A percentile compares a stretch with the other conserved stretches of the same genome.
Evolutionary conservation across 2,329 filamentous ascomycete genomes (phyloP).

Genomic region (Fusarium illudens): DNA sequence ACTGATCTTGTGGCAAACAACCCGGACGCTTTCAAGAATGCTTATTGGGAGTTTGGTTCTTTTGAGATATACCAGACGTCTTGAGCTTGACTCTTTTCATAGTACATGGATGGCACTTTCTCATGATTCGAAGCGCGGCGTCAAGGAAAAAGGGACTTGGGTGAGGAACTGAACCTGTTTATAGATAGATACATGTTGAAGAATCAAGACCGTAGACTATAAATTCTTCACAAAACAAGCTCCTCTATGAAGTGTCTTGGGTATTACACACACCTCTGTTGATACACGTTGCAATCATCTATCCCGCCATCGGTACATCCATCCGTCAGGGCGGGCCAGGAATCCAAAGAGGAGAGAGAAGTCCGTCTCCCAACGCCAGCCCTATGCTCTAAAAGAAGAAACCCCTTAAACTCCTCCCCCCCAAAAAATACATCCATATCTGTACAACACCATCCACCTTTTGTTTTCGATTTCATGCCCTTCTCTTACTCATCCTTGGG

Average conservation of each 20-base stretch:
- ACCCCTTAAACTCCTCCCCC: conserved; percentile 43
- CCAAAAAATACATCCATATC: conserved; percentile 30
- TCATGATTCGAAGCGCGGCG: conserved; percentile 35
- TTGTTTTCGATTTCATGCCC: not conserved
- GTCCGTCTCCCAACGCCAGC: conserved; percentile 45
- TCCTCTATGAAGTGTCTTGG: conserved; percentile 24
- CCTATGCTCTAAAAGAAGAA: conserved; percentile 45
- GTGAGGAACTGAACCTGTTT: not conserved
- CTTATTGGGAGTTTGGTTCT: conserved; percentile 71
- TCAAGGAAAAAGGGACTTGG: conserved; percentile 7
- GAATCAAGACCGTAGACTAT: conserved; percentile 17
- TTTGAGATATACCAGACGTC: conserved; percentile 64
- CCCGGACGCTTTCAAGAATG: conserved; percentile 63
- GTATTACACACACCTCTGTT: conserved; percentile 34
- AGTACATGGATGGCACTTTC: not conserved
- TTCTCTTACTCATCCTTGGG: conserved; percentile 65
- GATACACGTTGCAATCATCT: conserved; percentile 33
- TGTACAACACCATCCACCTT: conserved; percentile 24
- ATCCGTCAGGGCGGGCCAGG: conserved; percentile 18
- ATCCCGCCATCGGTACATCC: not conserved
- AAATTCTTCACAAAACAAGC: conserved; percentile 20
- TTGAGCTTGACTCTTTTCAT: conserved; percentile 13
- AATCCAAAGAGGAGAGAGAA: conserved; percentile 41
- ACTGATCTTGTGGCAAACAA: conserved; percentile 65
- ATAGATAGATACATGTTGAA: not conserved